Conservation (phyloP, 305 asterid genomes). For the Solanum chacoense region DNA sequence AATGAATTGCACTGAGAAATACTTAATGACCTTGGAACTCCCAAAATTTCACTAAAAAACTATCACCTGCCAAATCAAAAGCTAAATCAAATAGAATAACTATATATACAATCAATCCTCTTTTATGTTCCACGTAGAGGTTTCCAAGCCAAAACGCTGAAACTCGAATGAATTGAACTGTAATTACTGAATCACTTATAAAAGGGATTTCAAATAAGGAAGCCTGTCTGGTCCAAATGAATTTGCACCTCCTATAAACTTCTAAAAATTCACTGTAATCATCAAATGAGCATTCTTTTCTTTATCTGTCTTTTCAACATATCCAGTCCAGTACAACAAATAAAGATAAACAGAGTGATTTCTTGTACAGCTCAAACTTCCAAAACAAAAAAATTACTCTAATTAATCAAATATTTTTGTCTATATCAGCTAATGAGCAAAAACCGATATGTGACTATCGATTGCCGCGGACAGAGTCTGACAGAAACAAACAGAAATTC, state of each 20-base stretch:
- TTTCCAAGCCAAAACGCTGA: background rate
- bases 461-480: constrained; percentile 21
- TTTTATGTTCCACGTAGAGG: background rate
- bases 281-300: background rate
- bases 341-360: background rate
- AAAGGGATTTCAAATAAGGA: background rate
- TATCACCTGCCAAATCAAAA: background rate
- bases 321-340: background rate
- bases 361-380: background rate
- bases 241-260: background rate
- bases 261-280: background rate
- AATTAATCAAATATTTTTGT: background rate
- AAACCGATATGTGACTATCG: constrained; percentile 53
- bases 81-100: background rate
- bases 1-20: background rate
- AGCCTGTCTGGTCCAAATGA: background rate
- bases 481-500: background rate
- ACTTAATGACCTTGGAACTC: background rate
- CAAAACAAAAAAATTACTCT: background rate
- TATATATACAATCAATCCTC: background rate
- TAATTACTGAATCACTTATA: background rate
- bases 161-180: background rate
- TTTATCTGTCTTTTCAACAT: background rate
- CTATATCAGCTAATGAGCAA: constrained; percentile 60
- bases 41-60: background rate